Evolutionary conservation across 1,284 basidiomycete genomes (phyloP).

Genomic region (Irpex sp.): DNA sequence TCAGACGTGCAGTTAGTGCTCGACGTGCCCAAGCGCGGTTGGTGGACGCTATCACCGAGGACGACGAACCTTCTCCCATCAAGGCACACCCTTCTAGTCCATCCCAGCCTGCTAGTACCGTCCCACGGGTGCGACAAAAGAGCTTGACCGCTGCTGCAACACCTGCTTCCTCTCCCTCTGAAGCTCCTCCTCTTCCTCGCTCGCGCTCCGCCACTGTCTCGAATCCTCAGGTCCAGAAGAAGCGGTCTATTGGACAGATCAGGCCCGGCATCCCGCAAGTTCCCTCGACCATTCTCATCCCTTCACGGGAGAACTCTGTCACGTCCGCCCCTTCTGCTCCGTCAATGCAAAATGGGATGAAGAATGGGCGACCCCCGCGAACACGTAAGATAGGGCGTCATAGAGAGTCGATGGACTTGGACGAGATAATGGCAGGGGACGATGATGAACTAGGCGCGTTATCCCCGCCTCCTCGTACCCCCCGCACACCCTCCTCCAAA

Average conservation of each 20-base stretch:
- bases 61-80: slow-evolving; percentile 30
- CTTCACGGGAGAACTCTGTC: slow-evolving; percentile 22
- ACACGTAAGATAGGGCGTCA: slow-evolving; percentile 51
- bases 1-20: slow-evolving; percentile 13
- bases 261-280: slow-evolving; percentile 4
- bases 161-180: slow-evolving; percentile 7
- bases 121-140: slow-evolving; percentile 14
- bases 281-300: slow-evolving; percentile 24
- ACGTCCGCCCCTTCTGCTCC: slow-evolving; percentile 7
- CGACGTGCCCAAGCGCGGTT: slow-evolving; percentile 39
- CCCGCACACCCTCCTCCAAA: slow-evolving; percentile 19
- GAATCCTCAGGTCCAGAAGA: slow-evolving; percentile 10
- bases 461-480: slow-evolving; percentile 10
- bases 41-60: slow-evolving; percentile 56
- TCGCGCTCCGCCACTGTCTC: slow-evolving; percentile 17
- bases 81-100: slow-evolving; percentile 23
- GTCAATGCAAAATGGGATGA: slow-evolving; percentile 15
- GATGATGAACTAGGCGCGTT: slow-evolving; percentile 46
- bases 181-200: slow-evolving; percentile 3
- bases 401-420: slow-evolving; percentile 67
- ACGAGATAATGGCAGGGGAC: slow-evolving; percentile 67
- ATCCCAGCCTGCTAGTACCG: slow-evolving; percentile 10
- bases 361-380: slow-evolving; percentile 28
- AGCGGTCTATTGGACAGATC: slow-evolving; percentile 7
- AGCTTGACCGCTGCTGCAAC: slow-evolving; percentile 4